Evolutionary conservation across 305 asterid genomes (phyloP), one percentile per base, ranked within the genome.

Genomic region (Fraxinus ornus): DNA sequence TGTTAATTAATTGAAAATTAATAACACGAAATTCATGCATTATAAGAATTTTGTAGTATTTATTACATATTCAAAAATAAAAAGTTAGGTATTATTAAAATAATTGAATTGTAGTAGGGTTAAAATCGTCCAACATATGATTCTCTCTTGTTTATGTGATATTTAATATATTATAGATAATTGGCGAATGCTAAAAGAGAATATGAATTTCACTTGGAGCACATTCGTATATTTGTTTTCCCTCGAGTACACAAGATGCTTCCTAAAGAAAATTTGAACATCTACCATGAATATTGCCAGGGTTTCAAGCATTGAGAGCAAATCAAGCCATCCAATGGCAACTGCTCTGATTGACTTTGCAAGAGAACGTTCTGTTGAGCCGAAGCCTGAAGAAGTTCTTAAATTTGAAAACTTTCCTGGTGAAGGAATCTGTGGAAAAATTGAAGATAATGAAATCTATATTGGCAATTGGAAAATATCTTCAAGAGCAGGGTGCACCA

Each of bases 281-380:
- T 77, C 60, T 41, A 12, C 71, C 15, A 12, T 74, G 57, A 83
- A 76, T 30, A 12, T 32, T 74, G 78, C 1, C 73, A 95, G 99
- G 97, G 91, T 95, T 76, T 93, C 98, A 44, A 94, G 98, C 85
- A 90, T 95, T 15, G 99, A 95, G 78, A 86, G 93, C 86, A 95
- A 92, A 83, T 95, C 98, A 24, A 88, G 95, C 30, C 99, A 95
- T 89, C 99, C 98, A 7, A 86, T 95, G 94, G 98, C 98, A 10
- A 91, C 91, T 47, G 95, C 97, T 75, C 80, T 95, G 68, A 82
- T 92, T 4, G 97, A 92, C 55, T 88, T 80, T 81, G 97, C 94
- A 7, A 84, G 89, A 80, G 79, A 84, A 5, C 80, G 78, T 32
- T 84, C 83, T 0, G 28, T 95, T 6, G 90, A 88, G 86, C 92